A percentile compares a stretch with the other conserved stretches of the same genome.
Conservation (phyloP, 2,329 filamentous ascomycete genomes). For the Cytospora schulzeri region DNA sequence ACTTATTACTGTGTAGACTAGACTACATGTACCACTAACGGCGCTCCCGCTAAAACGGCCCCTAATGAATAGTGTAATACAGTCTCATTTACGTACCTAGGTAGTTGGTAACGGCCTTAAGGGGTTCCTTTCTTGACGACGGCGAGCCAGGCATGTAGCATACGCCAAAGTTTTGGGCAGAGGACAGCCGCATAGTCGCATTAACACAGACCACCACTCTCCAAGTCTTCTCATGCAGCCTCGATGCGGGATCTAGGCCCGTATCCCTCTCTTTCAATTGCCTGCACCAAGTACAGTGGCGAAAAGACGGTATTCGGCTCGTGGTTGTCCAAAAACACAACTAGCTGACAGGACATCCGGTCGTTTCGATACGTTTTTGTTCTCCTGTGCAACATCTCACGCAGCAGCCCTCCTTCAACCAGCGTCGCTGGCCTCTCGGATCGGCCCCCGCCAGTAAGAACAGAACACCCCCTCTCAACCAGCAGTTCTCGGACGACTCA, state of each 20-base stretch:
- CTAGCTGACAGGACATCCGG: background rate
- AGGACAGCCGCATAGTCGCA: background rate
- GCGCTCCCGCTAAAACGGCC: background rate
- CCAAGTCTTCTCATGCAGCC: background rate
- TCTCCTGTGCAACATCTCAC: conserved; percentile 13
- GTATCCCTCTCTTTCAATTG: background rate
- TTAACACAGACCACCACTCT: background rate
- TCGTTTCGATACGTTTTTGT: background rate
- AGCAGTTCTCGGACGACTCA: background rate
- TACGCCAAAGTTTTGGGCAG: too few species aligned
- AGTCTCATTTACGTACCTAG: background rate
- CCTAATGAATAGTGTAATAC: background rate
- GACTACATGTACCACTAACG: background rate
- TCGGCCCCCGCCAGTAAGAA: conserved; percentile 8
- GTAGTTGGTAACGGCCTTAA: background rate
- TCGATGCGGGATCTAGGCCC: background rate
- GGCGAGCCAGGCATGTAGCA: background rate
- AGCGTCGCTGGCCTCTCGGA: conserved; percentile 20
- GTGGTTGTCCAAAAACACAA: background rate
- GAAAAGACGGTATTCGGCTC: background rate
- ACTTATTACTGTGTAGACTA: background rate
- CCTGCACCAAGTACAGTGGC: background rate
- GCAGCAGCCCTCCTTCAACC: conserved; percentile 6
- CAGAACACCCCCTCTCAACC: background rate
- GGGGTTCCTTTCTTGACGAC: background rate